These are phyloP conservation scores for Exophiala sp. DNA, from an alignment of 2,329 filamentous ascomycete genomes.

Conservation along the genomic window DNA sequence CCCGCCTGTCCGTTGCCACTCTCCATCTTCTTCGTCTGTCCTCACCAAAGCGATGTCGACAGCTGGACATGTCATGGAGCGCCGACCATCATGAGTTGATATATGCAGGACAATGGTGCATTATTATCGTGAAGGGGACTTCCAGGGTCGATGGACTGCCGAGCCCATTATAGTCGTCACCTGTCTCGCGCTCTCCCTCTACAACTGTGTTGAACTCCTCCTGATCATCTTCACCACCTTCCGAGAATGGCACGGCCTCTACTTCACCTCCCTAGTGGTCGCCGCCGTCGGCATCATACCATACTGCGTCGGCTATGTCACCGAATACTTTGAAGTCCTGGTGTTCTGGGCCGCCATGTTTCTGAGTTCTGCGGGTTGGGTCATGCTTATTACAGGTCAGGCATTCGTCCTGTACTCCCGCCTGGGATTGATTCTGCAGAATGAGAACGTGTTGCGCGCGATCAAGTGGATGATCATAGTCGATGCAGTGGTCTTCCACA, in stretches of 20 bases:
- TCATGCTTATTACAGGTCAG: slow-evolving; percentile 44
- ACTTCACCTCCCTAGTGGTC: slow-evolving; percentile 46
- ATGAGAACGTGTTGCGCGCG: slow-evolving; percentile 33
- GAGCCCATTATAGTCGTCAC: slow-evolving; percentile 2
- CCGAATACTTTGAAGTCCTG: slow-evolving; percentile 40
- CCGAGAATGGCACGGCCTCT: slow-evolving; percentile 42
- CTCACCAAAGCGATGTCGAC: too few relatives aligned
- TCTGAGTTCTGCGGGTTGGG: slow-evolving; percentile 43
- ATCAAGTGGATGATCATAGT: slow-evolving; percentile 44
- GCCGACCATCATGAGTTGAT: background rate
- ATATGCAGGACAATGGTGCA: background rate
- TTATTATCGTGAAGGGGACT: background rate
- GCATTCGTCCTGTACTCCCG: slow-evolving; percentile 47
- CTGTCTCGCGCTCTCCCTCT: slow-evolving; percentile 32
- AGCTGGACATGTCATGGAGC: background rate
- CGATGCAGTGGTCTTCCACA: slow-evolving; percentile 39
- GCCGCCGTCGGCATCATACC: slow-evolving; percentile 41
- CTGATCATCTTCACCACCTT: slow-evolving; percentile 46
- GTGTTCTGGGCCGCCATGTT: slow-evolving; percentile 21
- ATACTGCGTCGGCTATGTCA: slow-evolving; percentile 43
- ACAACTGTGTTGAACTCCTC: slow-evolving; percentile 46
- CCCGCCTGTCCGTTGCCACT: too few relatives aligned
- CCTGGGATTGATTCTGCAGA: slow-evolving; percentile 41
- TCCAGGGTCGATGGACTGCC: slow-evolving; percentile 5
- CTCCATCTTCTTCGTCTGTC: too few relatives aligned